Conservation (phyloP, 768 basidiomycete genomes). For the Suillus cothurnatus region DNA sequence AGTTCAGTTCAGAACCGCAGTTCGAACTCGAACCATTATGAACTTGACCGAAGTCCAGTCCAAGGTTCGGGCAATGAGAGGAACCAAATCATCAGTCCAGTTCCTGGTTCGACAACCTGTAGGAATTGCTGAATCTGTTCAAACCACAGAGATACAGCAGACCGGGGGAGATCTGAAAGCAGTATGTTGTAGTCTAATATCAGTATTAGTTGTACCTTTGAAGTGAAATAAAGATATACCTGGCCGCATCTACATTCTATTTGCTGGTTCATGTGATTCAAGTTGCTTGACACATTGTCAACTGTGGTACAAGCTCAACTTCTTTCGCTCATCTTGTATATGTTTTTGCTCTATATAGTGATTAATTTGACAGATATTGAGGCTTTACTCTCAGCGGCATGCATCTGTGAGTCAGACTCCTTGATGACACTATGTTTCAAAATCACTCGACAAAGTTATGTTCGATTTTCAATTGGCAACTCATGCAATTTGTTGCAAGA, state of each 20-base stretch:
- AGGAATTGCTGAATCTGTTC: neutral
- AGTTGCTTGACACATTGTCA: neutral
- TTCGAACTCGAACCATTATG: neutral
- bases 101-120: neutral
- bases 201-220: neutral
- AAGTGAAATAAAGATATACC: neutral
- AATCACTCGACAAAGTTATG: neutral
- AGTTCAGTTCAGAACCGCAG: neutral
- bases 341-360: too few species aligned
- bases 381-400: neutral
- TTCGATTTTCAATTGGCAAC: neutral
- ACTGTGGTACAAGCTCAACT: neutral
- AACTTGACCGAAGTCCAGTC: neutral
- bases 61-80: neutral
- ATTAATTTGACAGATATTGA: neutral
- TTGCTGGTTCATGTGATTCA: neutral
- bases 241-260: neutral
- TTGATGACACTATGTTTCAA: neutral
- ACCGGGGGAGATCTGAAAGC: neutral
- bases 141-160: neutral
- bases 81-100: neutral
- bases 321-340: neutral
- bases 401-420: neutral
- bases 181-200: neutral
- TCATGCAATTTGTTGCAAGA: neutral